These are phyloP conservation scores for Sporothrix globosa DNA, from an alignment of 2,329 filamentous ascomycete genomes.

Conservation along the genomic window DNA sequence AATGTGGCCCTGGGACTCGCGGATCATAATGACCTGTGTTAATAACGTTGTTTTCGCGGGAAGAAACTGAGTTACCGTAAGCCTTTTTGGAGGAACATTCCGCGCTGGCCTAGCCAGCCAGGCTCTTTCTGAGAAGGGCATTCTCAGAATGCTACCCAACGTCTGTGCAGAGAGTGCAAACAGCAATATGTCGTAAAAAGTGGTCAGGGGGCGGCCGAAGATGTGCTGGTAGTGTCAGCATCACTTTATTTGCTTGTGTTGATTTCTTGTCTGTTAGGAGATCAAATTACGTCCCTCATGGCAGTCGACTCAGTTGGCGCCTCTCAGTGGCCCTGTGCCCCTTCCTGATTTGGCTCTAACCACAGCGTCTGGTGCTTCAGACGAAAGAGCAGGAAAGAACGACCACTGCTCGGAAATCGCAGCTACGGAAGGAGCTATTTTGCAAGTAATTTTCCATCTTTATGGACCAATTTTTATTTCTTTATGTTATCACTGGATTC, in stretches of 20 bases:
- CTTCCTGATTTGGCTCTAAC: conserved; percentile 7
- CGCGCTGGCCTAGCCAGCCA: background rate
- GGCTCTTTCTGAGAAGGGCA: too few relatives aligned
- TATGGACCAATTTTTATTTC: background rate
- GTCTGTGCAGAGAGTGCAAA: too few relatives aligned
- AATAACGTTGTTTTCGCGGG: conserved; percentile 13
- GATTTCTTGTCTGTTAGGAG: too few relatives aligned
- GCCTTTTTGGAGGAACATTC: background rate
- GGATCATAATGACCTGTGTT: conserved; percentile 30
- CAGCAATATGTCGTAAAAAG: too few relatives aligned
- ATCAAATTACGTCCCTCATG: background rate
- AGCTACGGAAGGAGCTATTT: conserved; percentile 2
- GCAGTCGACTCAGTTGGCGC: background rate
- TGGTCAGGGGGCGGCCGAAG: too few relatives aligned
- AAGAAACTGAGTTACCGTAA: background rate
- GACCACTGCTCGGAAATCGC: background rate
- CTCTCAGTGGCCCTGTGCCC: background rate
- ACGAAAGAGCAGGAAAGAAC: conserved; percentile 16
- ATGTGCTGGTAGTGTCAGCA: background rate
- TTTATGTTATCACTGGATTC: background rate
- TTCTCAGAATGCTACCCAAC: too few relatives aligned
- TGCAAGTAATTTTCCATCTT: background rate
- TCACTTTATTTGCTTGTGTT: background rate
- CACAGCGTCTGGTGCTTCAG: background rate
- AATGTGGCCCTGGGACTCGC: conserved; percentile 16